phyloP scores from a whole-genome alignment of 179 eudicot species.

The Beta lomatogona region DNA sequence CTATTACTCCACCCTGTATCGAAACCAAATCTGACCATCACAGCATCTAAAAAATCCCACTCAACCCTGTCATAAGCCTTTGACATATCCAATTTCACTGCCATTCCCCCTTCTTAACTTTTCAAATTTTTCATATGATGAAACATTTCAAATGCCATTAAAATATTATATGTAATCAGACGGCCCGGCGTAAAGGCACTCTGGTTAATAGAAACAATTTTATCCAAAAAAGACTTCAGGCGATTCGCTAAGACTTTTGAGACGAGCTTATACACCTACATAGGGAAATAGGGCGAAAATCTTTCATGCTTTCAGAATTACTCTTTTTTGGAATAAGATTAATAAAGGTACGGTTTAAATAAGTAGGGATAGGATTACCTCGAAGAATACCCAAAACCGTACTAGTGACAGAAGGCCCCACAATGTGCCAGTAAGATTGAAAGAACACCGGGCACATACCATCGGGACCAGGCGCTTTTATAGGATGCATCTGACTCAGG shows the following conservation, averaged over 20 bases:
- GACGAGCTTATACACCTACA: background rate
- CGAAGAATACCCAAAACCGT: background rate
- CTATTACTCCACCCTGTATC: background rate
- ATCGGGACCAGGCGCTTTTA: too few relatives aligned
- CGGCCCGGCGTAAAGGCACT: background rate
- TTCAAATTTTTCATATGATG: background rate
- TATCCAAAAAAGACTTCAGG: too few relatives aligned
- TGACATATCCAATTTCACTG: background rate
- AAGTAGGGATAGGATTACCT: background rate
- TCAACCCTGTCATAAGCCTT: background rate
- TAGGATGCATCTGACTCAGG: too few relatives aligned
- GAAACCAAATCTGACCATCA: background rate
- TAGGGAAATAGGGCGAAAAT: background rate
- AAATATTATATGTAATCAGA: background rate
- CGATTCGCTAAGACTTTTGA: background rate
- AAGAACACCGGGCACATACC: too few relatives aligned
- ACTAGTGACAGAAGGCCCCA: background rate
- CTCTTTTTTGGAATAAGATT: background rate
- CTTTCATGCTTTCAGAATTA: background rate
- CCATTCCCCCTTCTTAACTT: background rate
- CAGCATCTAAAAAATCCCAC: background rate
- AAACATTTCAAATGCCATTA: background rate
- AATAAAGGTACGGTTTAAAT: background rate
- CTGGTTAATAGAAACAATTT: background rate
- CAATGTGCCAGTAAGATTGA: too few relatives aligned